A percentile compares a stretch with the other conserved stretches of the same genome.
These are phyloP conservation scores for Eucalyptus guilfoylei DNA, from an alignment of 345 rosid genomes.

Conservation along the genomic window DNA sequence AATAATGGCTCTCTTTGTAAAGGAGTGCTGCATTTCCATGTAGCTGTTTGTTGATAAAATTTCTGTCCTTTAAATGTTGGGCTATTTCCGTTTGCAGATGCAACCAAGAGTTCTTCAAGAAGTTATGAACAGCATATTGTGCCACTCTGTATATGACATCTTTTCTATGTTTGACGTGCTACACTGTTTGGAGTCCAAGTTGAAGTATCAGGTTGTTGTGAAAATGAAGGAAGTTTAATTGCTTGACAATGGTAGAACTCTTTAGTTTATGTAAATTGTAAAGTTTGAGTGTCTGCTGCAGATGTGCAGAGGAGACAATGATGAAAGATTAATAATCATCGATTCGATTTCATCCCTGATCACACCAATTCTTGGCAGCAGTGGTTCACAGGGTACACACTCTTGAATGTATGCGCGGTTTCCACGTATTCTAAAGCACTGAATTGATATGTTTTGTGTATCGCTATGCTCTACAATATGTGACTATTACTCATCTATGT, in stretches of 20 bases:
- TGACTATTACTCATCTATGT: not conserved
- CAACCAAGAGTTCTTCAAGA: slow-evolving; percentile 13
- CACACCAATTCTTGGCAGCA: slow-evolving; percentile 66
- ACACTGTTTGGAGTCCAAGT: slow-evolving; percentile 29
- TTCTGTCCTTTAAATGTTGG: not conserved
- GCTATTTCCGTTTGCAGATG: not conserved
- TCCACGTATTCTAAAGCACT: not conserved
- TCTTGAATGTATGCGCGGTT: not conserved
- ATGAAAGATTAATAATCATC: slow-evolving; percentile 36
- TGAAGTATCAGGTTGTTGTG: slow-evolving; percentile 45
- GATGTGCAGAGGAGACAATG: slow-evolving; percentile 15
- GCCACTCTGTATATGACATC: slow-evolving; percentile 56
- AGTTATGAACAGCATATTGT: slow-evolving; percentile 48
- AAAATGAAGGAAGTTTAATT: not conserved
- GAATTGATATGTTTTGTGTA: not conserved
- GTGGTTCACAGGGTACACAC: slow-evolving; percentile 51
- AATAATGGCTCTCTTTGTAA: not conserved
- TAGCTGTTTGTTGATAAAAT: not conserved
- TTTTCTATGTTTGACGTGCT: slow-evolving; percentile 53
- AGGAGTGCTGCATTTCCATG: not conserved
- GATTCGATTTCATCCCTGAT: slow-evolving; percentile 77
- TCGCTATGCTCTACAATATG: not conserved
- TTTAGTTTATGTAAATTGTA: not conserved
- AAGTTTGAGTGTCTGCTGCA: slow-evolving; percentile 4
- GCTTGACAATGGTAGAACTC: not conserved